Evolutionary conservation across 495 filamentous ascomycete genomes (phyloP).

Genomic region (Jackrogersella multiformis): DNA sequence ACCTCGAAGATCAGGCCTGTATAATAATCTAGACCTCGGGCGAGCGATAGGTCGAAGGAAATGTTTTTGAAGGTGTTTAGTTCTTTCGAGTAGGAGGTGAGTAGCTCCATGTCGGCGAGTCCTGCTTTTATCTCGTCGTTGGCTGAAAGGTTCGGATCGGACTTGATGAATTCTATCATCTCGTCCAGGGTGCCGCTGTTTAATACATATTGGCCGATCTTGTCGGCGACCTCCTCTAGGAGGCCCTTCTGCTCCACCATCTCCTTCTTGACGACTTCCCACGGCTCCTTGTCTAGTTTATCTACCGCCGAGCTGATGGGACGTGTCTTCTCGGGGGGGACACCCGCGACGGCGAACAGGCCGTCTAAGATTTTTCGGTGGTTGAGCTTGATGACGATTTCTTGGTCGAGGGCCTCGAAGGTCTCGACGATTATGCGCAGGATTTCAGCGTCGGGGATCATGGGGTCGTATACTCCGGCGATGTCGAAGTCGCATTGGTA

Average conservation of each 20-base stretch:
- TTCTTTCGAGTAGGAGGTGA: constrained; percentile 76
- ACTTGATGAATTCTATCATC: constrained; percentile 64
- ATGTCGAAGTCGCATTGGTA: constrained; percentile 90
- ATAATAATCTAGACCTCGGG: constrained; percentile 82
- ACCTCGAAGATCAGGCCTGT: constrained; percentile 86
- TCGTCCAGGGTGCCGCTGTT: constrained; percentile 67
- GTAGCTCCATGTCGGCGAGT: constrained; percentile 72
- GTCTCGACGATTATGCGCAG: constrained; percentile 76
- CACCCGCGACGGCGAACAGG: constrained; percentile 78
- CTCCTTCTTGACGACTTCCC: constrained; percentile 78
- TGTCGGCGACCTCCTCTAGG: constrained; percentile 69
- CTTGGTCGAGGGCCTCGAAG: constrained; percentile 70
- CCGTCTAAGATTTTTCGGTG: constrained; percentile 83
- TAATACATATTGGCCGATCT: constrained; percentile 74
- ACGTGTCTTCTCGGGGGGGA: constrained; percentile 76
- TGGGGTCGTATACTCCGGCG: constrained; percentile 76
- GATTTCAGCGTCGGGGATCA: constrained; percentile 84
- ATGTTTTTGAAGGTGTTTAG: constrained; percentile 68
- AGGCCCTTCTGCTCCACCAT: constrained; percentile 84
- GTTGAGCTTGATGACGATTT: constrained; percentile 78
- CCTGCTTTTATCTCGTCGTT: constrained; percentile 72
- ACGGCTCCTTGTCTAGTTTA: constrained; percentile 82
- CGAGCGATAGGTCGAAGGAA: constrained; percentile 59
- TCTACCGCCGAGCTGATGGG: constrained; percentile 80
- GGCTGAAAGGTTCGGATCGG: constrained; percentile 62